Conservation (phyloP, 73 alveolate species). For the Tetrahymena elliotti region DNA sequence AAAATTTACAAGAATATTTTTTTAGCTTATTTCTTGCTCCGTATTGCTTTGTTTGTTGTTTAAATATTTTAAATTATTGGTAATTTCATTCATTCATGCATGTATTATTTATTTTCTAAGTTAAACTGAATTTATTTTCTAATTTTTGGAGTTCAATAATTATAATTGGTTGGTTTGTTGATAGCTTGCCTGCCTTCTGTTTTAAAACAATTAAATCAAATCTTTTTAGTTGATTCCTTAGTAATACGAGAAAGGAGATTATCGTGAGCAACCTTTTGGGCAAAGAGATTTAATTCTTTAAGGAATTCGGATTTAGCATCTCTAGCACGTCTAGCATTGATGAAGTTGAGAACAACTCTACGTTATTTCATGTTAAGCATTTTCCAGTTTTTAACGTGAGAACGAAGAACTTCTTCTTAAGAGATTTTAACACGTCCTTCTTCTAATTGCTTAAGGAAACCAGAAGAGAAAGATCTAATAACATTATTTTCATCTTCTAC, state of each 20-base stretch:
- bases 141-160: neutral
- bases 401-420: constrained; percentile 33
- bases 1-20: neutral
- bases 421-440: constrained; percentile 16
- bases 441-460: constrained; percentile 14
- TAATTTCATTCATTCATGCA: too few species aligned
- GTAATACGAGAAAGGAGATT: neutral
- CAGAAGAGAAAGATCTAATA: constrained; percentile 23
- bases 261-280: constrained; percentile 36
- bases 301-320: constrained; percentile 20
- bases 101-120: neutral
- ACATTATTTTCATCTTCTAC: constrained; percentile 17
- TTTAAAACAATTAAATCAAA: neutral
- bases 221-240: neutral
- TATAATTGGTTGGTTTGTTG: neutral
- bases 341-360: constrained; percentile 31
- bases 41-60: neutral
- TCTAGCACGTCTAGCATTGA: constrained; percentile 43
- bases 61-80: too few species aligned
- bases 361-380: constrained; percentile 32
- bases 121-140: neutral
- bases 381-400: constrained; percentile 38
- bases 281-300: constrained; percentile 27
- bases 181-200: too few species aligned
- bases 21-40: neutral